These are phyloP conservation scores for Diplodia corticola DNA, from an alignment of 2,329 filamentous ascomycete genomes.

Conservation along the genomic window DNA sequence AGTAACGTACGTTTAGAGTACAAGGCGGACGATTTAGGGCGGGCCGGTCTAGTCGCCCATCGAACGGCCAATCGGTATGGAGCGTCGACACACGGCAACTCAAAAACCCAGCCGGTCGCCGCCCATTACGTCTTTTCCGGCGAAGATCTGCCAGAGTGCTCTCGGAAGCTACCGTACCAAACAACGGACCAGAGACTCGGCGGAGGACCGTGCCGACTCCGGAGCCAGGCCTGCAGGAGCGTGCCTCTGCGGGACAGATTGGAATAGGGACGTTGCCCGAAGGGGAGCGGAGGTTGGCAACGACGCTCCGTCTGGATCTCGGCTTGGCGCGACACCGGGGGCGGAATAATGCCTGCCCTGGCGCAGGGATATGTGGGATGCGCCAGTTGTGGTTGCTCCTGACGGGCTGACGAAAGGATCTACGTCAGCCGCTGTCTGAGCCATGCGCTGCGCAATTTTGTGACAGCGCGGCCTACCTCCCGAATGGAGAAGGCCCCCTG, in stretches of 20 bases:
- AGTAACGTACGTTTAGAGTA: constrained; percentile 22
- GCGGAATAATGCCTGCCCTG: neutral
- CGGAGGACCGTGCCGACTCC: neutral
- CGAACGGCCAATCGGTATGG: constrained; percentile 18
- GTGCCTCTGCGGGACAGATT: constrained; percentile 14
- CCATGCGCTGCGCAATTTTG: constrained; percentile 23
- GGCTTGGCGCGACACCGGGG: constrained; percentile 4
- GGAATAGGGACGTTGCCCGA: constrained; percentile 16
- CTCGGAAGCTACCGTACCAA: constrained; percentile 23
- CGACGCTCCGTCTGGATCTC: constrained; percentile 18
- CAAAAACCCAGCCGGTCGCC: constrained; percentile 7
- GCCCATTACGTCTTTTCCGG: constrained; percentile 13
- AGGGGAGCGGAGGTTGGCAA: constrained; percentile 15
- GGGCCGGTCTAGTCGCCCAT: constrained; percentile 18
- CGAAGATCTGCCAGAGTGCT: constrained; percentile 17
- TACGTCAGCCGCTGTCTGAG: constrained; percentile 23
- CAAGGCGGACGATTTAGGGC: constrained; percentile 19
- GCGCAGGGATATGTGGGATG: constrained; percentile 18
- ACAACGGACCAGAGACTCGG: constrained; percentile 7
- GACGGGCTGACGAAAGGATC: constrained; percentile 24
- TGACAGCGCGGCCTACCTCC: constrained; percentile 21
- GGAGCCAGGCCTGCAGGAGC: constrained; percentile 8
- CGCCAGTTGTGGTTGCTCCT: constrained; percentile 16
- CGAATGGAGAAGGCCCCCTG: constrained; percentile 18
- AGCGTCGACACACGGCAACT: constrained; percentile 20